phyloP scores from a whole-genome alignment of 768 basidiomycete species.

The Antrodiella citrinella region DNA sequence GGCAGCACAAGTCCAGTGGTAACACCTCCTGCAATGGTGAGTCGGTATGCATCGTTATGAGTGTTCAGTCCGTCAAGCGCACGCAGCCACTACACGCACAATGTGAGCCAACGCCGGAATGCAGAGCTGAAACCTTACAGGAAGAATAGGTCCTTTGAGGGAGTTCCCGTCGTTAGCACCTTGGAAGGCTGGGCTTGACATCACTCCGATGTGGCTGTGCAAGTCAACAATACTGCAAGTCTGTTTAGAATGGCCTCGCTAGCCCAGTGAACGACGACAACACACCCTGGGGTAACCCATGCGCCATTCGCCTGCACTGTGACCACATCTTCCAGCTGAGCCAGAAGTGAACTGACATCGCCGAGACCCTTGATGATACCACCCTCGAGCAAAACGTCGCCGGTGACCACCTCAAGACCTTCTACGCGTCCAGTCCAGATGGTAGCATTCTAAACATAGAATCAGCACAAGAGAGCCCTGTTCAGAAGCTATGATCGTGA shows the following conservation, averaged over 20 bases:
- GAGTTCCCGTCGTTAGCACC: conserved; percentile 50
- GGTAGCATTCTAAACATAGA: conserved; percentile 63
- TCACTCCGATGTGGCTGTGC: conserved; percentile 50
- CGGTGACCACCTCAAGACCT: conserved; percentile 49
- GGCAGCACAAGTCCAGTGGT: conserved; percentile 74
- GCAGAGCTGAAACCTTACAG: too few relatives aligned
- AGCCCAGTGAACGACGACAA: not conserved
- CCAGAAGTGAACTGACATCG: conserved; percentile 4
- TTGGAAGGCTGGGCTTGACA: conserved; percentile 12
- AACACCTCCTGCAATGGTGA: conserved; percentile 59
- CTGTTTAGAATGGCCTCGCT: too few relatives aligned
- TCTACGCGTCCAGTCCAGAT: conserved; percentile 68
- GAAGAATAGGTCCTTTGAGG: conserved; percentile 37
- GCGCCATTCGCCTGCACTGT: conserved; percentile 50
- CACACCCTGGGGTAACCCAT: conserved; percentile 61
- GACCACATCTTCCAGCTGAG: conserved; percentile 12
- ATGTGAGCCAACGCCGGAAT: too few relatives aligned
- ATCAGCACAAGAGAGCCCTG: too few relatives aligned
- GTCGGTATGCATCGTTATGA: conserved; percentile 48
- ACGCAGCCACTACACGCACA: conserved; percentile 62
- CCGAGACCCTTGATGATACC: conserved; percentile 61
- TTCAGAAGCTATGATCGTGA: too few relatives aligned
- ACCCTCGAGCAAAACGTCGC: conserved; percentile 53
- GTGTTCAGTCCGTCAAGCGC: conserved; percentile 70
- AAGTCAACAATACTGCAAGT: conserved; percentile 38